phyloP scores from a whole-genome alignment of 2,329 filamentous ascomycete species.

The Microcera coccophila region DNA sequence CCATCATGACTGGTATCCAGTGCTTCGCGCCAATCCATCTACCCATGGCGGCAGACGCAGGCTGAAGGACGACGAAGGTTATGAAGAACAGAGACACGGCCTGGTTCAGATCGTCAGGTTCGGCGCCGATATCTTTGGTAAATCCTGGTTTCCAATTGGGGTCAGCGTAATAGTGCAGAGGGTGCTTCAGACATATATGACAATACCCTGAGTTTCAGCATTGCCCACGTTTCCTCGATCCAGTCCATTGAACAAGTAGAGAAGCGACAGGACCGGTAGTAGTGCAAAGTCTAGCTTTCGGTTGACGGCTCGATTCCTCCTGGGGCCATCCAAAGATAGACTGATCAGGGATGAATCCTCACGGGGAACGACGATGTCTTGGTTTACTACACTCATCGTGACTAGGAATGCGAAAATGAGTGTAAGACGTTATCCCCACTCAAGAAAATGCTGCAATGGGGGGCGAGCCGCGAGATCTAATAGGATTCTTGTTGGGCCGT shows the following conservation, averaged over 20 bases:
- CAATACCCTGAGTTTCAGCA: slow-evolving; percentile 35
- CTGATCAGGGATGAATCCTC: not conserved
- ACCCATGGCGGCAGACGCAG: slow-evolving; percentile 24
- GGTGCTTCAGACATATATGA: too few species aligned
- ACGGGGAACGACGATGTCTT: not conserved
- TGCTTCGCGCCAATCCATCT: slow-evolving; percentile 24
- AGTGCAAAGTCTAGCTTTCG: slow-evolving; percentile 35
- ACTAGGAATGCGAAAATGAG: not conserved
- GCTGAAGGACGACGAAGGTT: slow-evolving; percentile 26
- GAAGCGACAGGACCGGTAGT: slow-evolving; percentile 36
- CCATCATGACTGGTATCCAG: slow-evolving; percentile 28
- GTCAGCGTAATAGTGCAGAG: too few species aligned
- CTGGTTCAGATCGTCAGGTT: slow-evolving; percentile 25
- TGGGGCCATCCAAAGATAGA: not conserved
- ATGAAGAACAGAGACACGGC: slow-evolving; percentile 28
- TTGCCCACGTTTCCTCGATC: slow-evolving; percentile 41
- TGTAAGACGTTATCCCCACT: too few species aligned
- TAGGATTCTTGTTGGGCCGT: too few species aligned
- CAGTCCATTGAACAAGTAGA: slow-evolving; percentile 40
- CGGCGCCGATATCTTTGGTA: slow-evolving; percentile 24
- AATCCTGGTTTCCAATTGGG: slow-evolving; percentile 19
- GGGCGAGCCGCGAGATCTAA: too few species aligned
- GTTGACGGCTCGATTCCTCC: slow-evolving; percentile 24
- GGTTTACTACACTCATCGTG: not conserved
- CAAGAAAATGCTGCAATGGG: too few species aligned